Percentiles rank a stretch among this genome's conserved stretches.
Conservation (phyloP, 1,284 basidiomycete genomes). For the Trichosporon inkin region DNA sequence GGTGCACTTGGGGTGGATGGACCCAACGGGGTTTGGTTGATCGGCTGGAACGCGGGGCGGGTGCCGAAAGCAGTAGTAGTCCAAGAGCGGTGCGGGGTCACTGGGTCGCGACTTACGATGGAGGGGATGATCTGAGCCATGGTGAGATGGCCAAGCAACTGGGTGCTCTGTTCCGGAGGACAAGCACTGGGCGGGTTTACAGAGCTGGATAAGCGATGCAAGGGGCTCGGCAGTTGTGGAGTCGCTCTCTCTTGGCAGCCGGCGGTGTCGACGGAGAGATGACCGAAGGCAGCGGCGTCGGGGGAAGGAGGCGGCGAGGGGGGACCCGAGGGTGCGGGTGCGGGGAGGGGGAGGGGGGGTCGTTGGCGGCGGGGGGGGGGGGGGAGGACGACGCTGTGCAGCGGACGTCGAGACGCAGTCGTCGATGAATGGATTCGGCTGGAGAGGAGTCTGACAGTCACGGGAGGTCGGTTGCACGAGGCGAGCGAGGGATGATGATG, state of each 20-base stretch:
- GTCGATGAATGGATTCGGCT: constrained; percentile 8
- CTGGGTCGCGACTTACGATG: constrained; percentile 30
- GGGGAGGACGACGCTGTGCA: not conserved
- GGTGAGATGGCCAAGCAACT: constrained; percentile 14
- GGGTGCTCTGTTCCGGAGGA: not conserved
- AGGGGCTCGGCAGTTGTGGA: not conserved
- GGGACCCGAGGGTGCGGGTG: too few relatives aligned
- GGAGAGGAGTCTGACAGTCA: too few relatives aligned
- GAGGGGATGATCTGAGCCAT: constrained; percentile 49
- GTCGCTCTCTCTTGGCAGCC: not conserved
- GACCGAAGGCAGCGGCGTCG: not conserved
- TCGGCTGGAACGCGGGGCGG: not conserved
- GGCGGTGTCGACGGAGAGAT: not conserved
- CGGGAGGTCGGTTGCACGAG: too few relatives aligned
- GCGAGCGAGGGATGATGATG: constrained; percentile 5
- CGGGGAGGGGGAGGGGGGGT: constrained; percentile 4
- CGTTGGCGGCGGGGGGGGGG: not conserved
- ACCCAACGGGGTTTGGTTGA: too few relatives aligned
- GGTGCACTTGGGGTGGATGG: not conserved
- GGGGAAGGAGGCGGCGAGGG: not conserved
- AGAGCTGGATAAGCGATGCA: not conserved
- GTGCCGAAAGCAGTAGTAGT: not conserved
- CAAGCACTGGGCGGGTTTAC: not conserved
- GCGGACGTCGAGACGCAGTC: not conserved
- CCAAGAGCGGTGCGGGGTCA: not conserved